Evolutionary conservation across 345 rosid genomes (phyloP), one percentile per base, ranked within the genome.

Genomic region (Lepidium africanum): DNA sequence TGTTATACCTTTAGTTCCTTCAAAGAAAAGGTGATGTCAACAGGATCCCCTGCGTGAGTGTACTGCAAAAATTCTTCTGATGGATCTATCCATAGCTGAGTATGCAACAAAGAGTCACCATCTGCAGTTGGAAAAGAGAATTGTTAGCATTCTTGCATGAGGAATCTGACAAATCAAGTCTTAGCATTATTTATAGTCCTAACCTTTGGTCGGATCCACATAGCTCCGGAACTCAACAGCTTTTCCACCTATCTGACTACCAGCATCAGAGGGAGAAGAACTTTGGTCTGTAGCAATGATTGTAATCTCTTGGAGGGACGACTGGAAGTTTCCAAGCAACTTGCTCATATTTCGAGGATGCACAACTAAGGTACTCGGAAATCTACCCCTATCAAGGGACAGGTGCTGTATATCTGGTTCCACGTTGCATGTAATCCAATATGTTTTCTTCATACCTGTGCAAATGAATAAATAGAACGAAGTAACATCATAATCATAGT

Each of bases 41-140:
- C 83, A 49, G 99, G 93, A 72, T 86, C 87, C 71, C 99, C 91
- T 25, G 46, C 67, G 78, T 91, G 96, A 74, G 77, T 75, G 69
- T 94, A 94, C 61, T 81, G 94, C 70, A 87, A 78, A 87, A 91
- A 94, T 76, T 91, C 99, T 78, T 91, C 96, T 1, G 77, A 73
- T 52, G 99, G 97, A 82, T 94, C 99, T 70, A 94, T 91, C 99
- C 97, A 91, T 38, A 91, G 84, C 76, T 89, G 96, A 69, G 96
- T 86, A 79, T 94, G 88, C 40, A 94, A 74, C 37, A 84, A 79
- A 39, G 90, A 81, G 73, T 87, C 96, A 39, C 82, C 88, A 35
- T 94, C 96, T 94, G 86, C 80, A 65, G 35, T 67, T 52, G 37
- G 73, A 41, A 56, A 55, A 16, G 11, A 32, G 41, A 75, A 76